Conservation (phyloP, 1,284 basidiomycete species). For the Inonotus obliquus region DNA sequence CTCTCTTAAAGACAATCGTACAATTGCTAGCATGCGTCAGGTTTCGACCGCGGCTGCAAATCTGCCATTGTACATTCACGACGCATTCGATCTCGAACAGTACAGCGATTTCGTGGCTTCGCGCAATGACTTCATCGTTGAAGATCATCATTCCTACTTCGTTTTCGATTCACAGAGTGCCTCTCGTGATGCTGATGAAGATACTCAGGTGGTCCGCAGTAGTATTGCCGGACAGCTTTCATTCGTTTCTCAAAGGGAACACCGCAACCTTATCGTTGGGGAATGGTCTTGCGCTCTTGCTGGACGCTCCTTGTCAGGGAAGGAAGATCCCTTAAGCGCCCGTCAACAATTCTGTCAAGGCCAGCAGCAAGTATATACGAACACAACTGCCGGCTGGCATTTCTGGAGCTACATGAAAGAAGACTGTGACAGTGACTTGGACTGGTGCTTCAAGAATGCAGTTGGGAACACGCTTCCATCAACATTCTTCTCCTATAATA, state of each 20-base stretch:
- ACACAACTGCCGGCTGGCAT: slow-evolving; percentile 58
- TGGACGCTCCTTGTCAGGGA: slow-evolving; percentile 46
- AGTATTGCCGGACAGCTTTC: slow-evolving; percentile 38
- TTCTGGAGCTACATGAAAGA: slow-evolving; percentile 76
- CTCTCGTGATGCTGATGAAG: slow-evolving; percentile 42
- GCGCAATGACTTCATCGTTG: slow-evolving; percentile 65
- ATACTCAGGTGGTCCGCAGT: slow-evolving; percentile 44
- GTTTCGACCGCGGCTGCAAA: slow-evolving; percentile 39
- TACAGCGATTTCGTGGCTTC: slow-evolving; percentile 52
- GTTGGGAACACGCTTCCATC: slow-evolving; percentile 52
- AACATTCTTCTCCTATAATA: slow-evolving; percentile 52
- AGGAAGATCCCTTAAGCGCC: slow-evolving; percentile 42
- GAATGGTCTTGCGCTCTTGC: slow-evolving; percentile 74
- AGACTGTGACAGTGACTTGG: slow-evolving; percentile 50
- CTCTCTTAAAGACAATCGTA: slow-evolving; percentile 38
- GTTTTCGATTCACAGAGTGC: slow-evolving; percentile 53
- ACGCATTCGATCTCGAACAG: slow-evolving; percentile 61
- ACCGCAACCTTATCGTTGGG: slow-evolving; percentile 62
- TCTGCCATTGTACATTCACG: slow-evolving; percentile 72
- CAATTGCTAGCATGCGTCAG: slow-evolving; percentile 50
- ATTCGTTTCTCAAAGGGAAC: slow-evolving; percentile 35
- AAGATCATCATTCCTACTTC: slow-evolving; percentile 76
- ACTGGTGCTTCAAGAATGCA: slow-evolving; percentile 65
- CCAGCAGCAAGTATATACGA: slow-evolving; percentile 59
- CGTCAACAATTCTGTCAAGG: slow-evolving; percentile 54